Percentiles rank a stretch among this genome's conserved stretches.
Evolutionary conservation across 352 stramenopile genomes (phyloP).

Genomic region (Pythium sp.): DNA sequence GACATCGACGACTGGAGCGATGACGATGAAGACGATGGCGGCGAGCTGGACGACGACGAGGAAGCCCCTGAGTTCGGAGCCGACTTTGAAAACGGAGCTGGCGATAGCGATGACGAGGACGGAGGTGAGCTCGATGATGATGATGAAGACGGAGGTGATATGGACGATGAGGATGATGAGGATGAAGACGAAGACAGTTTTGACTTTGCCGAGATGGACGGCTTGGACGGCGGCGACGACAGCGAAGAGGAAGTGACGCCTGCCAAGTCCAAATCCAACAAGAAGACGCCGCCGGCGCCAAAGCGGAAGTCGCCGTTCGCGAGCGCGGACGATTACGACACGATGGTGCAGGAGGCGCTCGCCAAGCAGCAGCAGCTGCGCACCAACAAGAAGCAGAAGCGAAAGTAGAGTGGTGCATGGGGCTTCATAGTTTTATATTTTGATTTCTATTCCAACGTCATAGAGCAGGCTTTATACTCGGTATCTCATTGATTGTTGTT

Average conservation of each 20-base stretch:
- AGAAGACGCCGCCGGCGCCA: constrained; percentile 39
- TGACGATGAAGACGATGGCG: constrained; percentile 46
- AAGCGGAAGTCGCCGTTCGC: constrained; percentile 77
- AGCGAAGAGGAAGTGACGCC: constrained; percentile 33
- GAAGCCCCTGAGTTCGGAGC: constrained; percentile 15
- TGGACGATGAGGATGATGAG: constrained; percentile 22
- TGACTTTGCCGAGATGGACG: constrained; percentile 24
- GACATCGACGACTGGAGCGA: constrained; percentile 73
- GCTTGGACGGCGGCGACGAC: constrained; percentile 48
- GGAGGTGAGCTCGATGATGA: constrained; percentile 29
- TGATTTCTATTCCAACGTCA: neutral
- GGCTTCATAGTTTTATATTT: neutral
- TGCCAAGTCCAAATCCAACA: constrained; percentile 42
- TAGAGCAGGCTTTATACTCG: neutral
- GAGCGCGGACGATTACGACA: constrained; percentile 74
- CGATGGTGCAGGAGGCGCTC: constrained; percentile 62
- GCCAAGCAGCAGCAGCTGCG: constrained; percentile 44
- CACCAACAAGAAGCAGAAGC: constrained; percentile 43
- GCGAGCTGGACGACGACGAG: constrained; percentile 34
- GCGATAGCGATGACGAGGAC: constrained; percentile 42
- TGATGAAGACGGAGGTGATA: constrained; percentile 32
- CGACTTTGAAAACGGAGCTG: constrained; percentile 29
- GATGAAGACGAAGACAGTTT: constrained; percentile 28
- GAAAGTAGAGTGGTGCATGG: constrained; percentile 6
- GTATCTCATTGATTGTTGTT: neutral